Base-by-base conservation (phyloP, 495 filamentous ascomycete genomes). In the Evernia prunastri region DNA sequence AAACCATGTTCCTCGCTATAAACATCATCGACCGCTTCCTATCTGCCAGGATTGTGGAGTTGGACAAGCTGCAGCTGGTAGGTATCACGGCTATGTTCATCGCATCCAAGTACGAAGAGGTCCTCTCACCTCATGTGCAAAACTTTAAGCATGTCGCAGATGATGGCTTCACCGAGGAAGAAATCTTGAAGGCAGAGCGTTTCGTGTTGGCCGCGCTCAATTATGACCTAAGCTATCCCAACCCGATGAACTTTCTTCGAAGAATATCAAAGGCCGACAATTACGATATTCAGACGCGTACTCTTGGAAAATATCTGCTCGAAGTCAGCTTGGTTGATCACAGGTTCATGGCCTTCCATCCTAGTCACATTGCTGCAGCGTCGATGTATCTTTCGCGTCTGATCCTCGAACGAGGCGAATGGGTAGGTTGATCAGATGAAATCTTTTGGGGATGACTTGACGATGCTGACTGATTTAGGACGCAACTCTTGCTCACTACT, bases 21-120 rank as follows among this genome's bases (percentile, higher is more conserved):
- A 98, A 97, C 81, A 91, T 97, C 73, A 94, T 98, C 72, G 94
- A 98, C 70, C 92, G 94, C 43, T 98, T 98, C 80, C 83, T 98
- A 58, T 96, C 92, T 6, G 84, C 83, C 63, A 96, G 96, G 78
- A 86, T 96, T 45, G 95, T 98, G 40, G 89, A 93, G 74, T 82
- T 98, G 58, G 94, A 97, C 69, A 91, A 91, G 63, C 85, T 98
- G 11, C 94, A 98, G 76, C 82, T 98, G 17, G 94, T 98, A 65
- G 94, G 94, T 72, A 90, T 97, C 66, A 95, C 94, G 56, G 94
- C 94, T 72, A 97, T 98, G 94, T 83, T 97, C 81, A 96, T 98
- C 72, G 94, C 95, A 27, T 92, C 93, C 68, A 98, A 98, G 79
- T 98, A 97, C 70, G 94, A 98, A 74, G 94, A 98, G 71, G 92